These are phyloP conservation scores for Cunninghamia lanceolata DNA, from an alignment of 75 land plant genomes.

Conservation along the genomic window DNA sequence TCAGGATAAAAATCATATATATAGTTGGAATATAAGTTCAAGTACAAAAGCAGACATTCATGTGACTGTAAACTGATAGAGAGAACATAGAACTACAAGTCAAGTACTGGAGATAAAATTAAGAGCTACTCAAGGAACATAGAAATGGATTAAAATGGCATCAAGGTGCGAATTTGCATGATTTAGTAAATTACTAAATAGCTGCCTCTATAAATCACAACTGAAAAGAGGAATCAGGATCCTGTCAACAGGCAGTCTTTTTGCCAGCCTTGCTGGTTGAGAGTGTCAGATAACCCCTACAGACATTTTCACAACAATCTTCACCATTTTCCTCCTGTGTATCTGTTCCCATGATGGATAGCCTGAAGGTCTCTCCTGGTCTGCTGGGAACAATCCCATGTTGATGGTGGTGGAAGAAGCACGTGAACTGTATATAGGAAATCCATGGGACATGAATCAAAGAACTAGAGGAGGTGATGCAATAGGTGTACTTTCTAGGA, in stretches of 20 bases:
- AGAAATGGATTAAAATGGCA: not conserved
- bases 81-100: not conserved
- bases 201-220: not conserved
- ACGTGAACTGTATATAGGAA: not conserved
- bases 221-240: not conserved
- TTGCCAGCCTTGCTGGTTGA: not conserved
- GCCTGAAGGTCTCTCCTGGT: not conserved
- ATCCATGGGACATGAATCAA: not conserved
- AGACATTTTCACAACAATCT: not conserved
- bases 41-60: not conserved
- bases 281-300: not conserved
- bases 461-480: not conserved
- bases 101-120: not conserved
- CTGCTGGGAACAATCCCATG: not conserved
- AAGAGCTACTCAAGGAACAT: not conserved
- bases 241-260: not conserved
- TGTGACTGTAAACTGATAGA: not conserved
- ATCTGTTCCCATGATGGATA: not conserved
- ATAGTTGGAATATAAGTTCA: not conserved
- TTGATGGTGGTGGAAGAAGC: not conserved
- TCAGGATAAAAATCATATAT: not conserved
- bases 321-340: not conserved
- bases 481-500: not conserved
- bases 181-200: not conserved
- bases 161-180: not conserved